phyloP scores from a whole-genome alignment of 495 filamentous ascomycete species.

The Penicillium salamii region DNA sequence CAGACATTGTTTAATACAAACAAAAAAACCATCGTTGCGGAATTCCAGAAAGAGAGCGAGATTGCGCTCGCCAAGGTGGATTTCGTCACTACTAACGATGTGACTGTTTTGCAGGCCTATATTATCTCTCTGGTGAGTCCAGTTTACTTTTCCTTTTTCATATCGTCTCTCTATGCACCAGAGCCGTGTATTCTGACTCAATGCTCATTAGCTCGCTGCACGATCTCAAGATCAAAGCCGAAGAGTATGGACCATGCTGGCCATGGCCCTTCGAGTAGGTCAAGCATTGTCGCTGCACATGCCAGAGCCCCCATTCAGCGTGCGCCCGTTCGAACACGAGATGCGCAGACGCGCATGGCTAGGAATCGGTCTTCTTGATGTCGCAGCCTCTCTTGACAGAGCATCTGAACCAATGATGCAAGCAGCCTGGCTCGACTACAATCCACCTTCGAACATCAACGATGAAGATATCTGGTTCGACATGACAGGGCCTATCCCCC shows the following conservation, averaged over 20 bases:
- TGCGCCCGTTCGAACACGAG: slow-evolving; percentile 32
- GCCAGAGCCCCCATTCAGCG: slow-evolving; percentile 29
- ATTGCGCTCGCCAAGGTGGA: slow-evolving; percentile 47
- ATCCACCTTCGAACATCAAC: slow-evolving; percentile 32
- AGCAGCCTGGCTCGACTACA: slow-evolving; percentile 24
- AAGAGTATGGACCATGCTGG: slow-evolving; percentile 57
- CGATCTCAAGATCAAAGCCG: slow-evolving; percentile 38
- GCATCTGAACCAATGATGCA: slow-evolving; percentile 43
- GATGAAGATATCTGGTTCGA: slow-evolving; percentile 29
- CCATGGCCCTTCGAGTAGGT: slow-evolving; percentile 64
- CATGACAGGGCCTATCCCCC: slow-evolving; percentile 20
- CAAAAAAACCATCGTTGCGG: slow-evolving; percentile 33
- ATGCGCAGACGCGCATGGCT: slow-evolving; percentile 37
- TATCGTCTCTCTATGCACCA: slow-evolving; percentile 14
- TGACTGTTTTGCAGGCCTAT: slow-evolving; percentile 56
- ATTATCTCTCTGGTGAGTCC: slow-evolving; percentile 48
- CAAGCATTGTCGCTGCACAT: slow-evolving; percentile 65
- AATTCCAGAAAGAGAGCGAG: slow-evolving; percentile 50
- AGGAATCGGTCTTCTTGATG: slow-evolving; percentile 35
- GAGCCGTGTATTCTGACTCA: slow-evolving; percentile 16
- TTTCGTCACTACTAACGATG: slow-evolving; percentile 52
- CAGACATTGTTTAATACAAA: slow-evolving; percentile 36
- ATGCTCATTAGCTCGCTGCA: slow-evolving; percentile 39
- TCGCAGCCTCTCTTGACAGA: slow-evolving; percentile 32
- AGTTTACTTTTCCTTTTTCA: neutral